phyloP scores from a whole-genome alignment of 1,284 basidiomycete genomes.

The Mrakiaceae sp. region DNA sequence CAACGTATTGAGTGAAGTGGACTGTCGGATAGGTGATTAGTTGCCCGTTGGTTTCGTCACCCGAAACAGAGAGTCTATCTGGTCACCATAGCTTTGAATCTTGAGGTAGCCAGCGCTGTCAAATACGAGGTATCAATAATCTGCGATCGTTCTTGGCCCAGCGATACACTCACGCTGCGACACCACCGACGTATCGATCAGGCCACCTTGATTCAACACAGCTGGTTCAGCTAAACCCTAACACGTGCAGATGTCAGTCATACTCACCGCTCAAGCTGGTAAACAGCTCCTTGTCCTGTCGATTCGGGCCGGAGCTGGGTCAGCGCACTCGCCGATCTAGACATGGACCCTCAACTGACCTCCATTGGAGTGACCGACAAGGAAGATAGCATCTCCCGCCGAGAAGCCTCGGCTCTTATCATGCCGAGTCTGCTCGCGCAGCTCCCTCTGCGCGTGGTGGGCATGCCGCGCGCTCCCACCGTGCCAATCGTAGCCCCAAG shows the following conservation, averaged over 20 bases:
- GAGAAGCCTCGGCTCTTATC: too few relatives aligned
- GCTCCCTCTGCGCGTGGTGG: background rate
- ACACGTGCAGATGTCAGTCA: too few relatives aligned
- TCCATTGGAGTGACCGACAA: conserved; percentile 85
- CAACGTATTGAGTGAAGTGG: conserved; percentile 49
- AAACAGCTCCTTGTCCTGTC: conserved; percentile 62
- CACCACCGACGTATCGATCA: conserved; percentile 51
- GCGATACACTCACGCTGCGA: conserved; percentile 13
- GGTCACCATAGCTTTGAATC: conserved; percentile 54
- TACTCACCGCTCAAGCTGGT: conserved; percentile 49
- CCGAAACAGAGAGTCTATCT: too few relatives aligned
- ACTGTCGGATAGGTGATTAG: conserved; percentile 31
- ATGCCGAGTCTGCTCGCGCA: background rate
- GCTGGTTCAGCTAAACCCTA: too few relatives aligned
- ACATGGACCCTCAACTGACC: conserved; percentile 35
- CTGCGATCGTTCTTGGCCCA: background rate
- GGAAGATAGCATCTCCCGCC: conserved; percentile 11
- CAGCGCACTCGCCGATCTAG: background rate
- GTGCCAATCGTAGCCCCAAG: conserved; percentile 36
- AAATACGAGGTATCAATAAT: too few relatives aligned
- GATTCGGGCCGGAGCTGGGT: too few relatives aligned
- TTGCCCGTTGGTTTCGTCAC: too few relatives aligned
- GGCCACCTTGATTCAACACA: conserved; percentile 36
- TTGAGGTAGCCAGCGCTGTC: conserved; percentile 60
- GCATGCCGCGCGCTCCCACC: conserved; percentile 16